Evolutionary conservation across 2,329 filamentous ascomycete genomes (phyloP).

Genomic region (Zymoseptoria ardabiliae): DNA sequence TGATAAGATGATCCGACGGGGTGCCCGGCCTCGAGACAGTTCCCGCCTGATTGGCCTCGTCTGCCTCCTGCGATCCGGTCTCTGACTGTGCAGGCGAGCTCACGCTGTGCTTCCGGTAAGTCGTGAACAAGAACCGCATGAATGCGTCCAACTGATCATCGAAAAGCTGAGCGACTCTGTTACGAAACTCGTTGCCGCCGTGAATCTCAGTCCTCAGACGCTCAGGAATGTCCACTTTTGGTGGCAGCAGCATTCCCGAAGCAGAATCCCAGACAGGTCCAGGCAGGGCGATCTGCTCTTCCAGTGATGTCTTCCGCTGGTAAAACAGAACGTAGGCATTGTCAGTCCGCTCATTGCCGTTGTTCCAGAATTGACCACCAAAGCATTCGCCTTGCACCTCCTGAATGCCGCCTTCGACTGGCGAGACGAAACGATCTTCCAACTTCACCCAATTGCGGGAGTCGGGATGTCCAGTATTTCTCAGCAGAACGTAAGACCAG

Average conservation of each 20-base stretch:
- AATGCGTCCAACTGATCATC: slow-evolving; percentile 16
- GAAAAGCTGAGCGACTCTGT: slow-evolving; percentile 20
- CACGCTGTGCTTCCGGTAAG: background rate
- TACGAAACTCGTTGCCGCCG: slow-evolving; percentile 10
- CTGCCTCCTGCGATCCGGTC: background rate
- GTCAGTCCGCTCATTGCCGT: slow-evolving; percentile 45
- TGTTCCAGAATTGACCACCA: slow-evolving; percentile 46
- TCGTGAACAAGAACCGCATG: slow-evolving; percentile 15
- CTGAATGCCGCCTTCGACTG: slow-evolving; percentile 59
- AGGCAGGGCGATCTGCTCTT: slow-evolving; percentile 9
- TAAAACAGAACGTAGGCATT: slow-evolving; percentile 99
- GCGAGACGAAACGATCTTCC: slow-evolving; percentile 77
- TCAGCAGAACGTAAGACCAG: slow-evolving; percentile 87
- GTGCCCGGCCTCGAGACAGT: background rate
- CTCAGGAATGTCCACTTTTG: slow-evolving; percentile 7
- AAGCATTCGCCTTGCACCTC: slow-evolving; percentile 72
- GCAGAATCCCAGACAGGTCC: slow-evolving; percentile 3
- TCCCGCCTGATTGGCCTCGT: background rate
- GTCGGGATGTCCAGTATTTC: slow-evolving; percentile 44
- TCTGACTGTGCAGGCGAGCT: slow-evolving; percentile 1
- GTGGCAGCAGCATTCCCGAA: slow-evolving; percentile 9
- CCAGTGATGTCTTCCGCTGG: slow-evolving; percentile 43
- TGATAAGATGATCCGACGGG: background rate
- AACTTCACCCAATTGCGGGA: slow-evolving; percentile 74
- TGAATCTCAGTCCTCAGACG: slow-evolving; percentile 7